A percentile compares a stretch with the other conserved stretches of the same genome.
Evolutionary conservation across 2,329 filamentous ascomycete genomes (phyloP).

Genomic region (Beauveria varroae): DNA sequence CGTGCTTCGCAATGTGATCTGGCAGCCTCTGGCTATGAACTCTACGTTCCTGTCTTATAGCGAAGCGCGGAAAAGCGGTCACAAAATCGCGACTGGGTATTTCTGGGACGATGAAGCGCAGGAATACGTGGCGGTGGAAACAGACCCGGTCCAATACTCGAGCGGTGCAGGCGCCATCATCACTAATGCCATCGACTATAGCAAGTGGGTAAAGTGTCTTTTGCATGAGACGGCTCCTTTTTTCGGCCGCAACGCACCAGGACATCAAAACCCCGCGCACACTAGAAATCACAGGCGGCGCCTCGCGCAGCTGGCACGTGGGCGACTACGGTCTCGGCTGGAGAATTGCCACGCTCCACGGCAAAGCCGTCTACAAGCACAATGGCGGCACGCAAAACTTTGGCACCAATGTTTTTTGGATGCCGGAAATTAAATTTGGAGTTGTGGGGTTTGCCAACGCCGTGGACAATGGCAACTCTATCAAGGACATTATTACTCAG

Average conservation of each 20-base stretch:
- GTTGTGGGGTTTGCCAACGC: slow-evolving; percentile 27
- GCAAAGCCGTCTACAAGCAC: slow-evolving; percentile 15
- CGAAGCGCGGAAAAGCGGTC: background rate
- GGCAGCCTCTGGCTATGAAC: slow-evolving; percentile 21
- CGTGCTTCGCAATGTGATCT: slow-evolving; percentile 29
- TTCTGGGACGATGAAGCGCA: slow-evolving; percentile 10
- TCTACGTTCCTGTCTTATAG: slow-evolving; percentile 9
- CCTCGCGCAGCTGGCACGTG: background rate
- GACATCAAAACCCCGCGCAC: background rate
- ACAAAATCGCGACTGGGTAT: background rate
- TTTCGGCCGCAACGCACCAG: background rate
- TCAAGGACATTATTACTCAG: slow-evolving; percentile 10
- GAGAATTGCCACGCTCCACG: slow-evolving; percentile 12
- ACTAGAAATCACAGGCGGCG: background rate
- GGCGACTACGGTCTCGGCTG: slow-evolving; percentile 16
- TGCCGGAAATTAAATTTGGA: slow-evolving; percentile 15
- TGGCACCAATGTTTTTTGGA: slow-evolving; percentile 14
- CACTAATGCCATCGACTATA: slow-evolving; percentile 37
- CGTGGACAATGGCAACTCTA: slow-evolving; percentile 27
- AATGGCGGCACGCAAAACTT: slow-evolving; percentile 12
- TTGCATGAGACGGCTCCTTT: slow-evolving; percentile 19
- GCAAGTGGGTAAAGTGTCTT: slow-evolving; percentile 37
- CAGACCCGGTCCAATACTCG: slow-evolving; percentile 15
- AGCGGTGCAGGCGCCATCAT: slow-evolving; percentile 30
- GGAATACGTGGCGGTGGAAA: slow-evolving; percentile 19